Conservation (phyloP, 805 yeast species). For the Wickerhamiella cacticola region DNA sequence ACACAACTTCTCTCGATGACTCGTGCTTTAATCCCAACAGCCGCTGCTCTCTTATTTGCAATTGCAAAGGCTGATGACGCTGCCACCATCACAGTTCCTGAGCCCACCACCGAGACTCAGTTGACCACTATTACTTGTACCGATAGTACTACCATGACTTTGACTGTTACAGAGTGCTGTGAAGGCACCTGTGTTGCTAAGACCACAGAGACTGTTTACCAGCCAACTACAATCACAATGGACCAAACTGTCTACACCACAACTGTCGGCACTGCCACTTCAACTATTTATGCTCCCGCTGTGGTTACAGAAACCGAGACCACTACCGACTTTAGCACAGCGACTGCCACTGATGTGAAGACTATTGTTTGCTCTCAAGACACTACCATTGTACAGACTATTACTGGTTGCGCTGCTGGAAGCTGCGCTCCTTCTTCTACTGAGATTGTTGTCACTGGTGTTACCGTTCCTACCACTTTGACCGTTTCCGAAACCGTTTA, state of each 20-base stretch:
- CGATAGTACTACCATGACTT: conserved; percentile 7
- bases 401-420: neutral
- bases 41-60: conserved; percentile 6
- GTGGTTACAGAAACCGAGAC: conserved; percentile 11
- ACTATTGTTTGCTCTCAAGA: conserved; percentile 3
- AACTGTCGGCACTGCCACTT: conserved; percentile 4
- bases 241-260: conserved; percentile 10
- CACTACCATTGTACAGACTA: neutral
- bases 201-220: conserved; percentile 9
- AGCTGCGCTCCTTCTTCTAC: neutral
- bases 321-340: neutral
- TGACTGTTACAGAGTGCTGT: conserved; percentile 10
- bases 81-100: conserved; percentile 7
- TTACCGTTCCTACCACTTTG: conserved; percentile 5
- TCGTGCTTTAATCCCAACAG: neutral
- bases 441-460: neutral
- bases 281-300: conserved; percentile 10
- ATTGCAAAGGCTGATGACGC: neutral
- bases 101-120: conserved; percentile 11
- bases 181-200: conserved; percentile 9
- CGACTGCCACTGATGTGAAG: conserved; percentile 2
- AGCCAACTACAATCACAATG: conserved; percentile 10
- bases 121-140: conserved; percentile 5
- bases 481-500: neutral
- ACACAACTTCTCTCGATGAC: conserved; percentile 3